Evolutionary conservation across 2,329 filamentous ascomycete genomes (phyloP).

Genomic region (Paraconiothyrium sp.): DNA sequence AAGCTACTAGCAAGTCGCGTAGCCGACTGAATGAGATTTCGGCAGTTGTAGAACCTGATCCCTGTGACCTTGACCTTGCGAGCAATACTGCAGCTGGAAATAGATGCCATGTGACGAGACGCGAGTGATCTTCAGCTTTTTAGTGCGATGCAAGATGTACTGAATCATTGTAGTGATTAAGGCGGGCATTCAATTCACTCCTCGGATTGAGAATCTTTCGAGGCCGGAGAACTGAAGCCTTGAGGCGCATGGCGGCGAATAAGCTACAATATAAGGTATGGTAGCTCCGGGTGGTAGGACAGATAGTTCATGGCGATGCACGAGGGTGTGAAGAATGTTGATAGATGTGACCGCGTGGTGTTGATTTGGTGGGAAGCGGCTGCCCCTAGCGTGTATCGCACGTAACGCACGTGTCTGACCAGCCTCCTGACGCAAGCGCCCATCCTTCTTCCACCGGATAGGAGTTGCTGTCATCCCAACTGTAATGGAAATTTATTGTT

Average conservation of each 20-base stretch:
- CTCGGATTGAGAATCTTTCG: not conserved
- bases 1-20: not conserved
- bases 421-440: not conserved
- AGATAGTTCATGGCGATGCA: not conserved
- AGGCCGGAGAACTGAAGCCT: not conserved
- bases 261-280: not conserved
- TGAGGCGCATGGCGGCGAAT: not conserved
- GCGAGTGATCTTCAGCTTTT: too few relatives aligned
- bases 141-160: not conserved
- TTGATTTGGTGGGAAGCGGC: not conserved
- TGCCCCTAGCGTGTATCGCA: not conserved
- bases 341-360: not conserved
- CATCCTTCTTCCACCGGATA: too few relatives aligned
- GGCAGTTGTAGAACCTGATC: not conserved
- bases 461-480: too few relatives aligned
- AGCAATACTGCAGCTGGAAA: not conserved
- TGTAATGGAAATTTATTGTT: too few relatives aligned
- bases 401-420: not conserved
- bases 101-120: not conserved
- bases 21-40: not conserved
- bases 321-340: not conserved
- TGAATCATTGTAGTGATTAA: not conserved
- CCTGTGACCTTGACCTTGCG: not conserved
- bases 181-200: not conserved
- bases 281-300: not conserved